Base-by-base conservation (phyloP, 1,284 basidiomycete genomes). In the Phellopilus nigrolimitatus region DNA sequence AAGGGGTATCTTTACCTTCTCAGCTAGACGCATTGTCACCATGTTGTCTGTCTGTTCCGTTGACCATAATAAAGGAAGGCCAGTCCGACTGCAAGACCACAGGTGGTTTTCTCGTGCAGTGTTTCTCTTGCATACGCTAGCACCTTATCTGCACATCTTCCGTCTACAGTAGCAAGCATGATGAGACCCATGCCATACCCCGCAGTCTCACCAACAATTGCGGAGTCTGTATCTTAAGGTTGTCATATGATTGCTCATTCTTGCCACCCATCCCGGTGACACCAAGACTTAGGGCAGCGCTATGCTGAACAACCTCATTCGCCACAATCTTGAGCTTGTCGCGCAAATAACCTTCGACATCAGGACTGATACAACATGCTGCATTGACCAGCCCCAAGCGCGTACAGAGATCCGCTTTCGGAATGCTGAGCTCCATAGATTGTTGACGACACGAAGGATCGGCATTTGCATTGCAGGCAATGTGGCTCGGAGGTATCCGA, bases 181-280 rank as follows among this genome's bases (percentile, higher is more conserved):
- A n/a, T n/a, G n/a, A n/a, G n/a, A n/a, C n/a, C n/a, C n/a, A 95
- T 55, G 87, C 80, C 19, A 94, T 92, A 64, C 97, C 97, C 41
- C 85, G 79, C 50, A 97, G 72, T 93, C 97, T 97, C 70, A n/a
- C n/a, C n/a, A n/a, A 97, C 94, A 21, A 90, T 84, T 19, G 92
- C 81, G 44, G 83, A 82, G 34, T 81, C 84, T 39, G 75, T 73
- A 49, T 82, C 84, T 13, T 82, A 92, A 4, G 91, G 93, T 21
- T 92, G 94, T 12, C 97, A 78, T 93, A 97, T 97, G 64, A 97
- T 55, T 95, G 95, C 64, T 98, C 95, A 66, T 95, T 93, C 0
- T 97, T 90, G 49, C 95, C 83, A 62, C 95, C 92, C 95, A n/a
- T n/a, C n/a, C n/a, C n/a, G n/a, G n/a, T n/a, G n/a, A n/a, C n/a